Evolutionary conservation across 78 protist genomes (phyloP).

Genomic region (Anaeramoeba flamelloides): DNA sequence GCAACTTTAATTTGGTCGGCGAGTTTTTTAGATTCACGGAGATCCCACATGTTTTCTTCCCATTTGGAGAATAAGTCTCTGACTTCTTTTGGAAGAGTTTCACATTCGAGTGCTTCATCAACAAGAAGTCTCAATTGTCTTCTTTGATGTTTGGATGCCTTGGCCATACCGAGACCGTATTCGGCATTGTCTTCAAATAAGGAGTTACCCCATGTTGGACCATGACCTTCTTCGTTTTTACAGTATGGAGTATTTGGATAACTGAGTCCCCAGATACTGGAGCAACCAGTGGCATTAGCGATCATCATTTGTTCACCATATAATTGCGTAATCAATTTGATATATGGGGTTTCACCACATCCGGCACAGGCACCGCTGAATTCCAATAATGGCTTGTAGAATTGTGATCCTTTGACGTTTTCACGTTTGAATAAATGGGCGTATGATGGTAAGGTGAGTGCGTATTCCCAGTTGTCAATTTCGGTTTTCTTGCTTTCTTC

Average conservation of each 20-base stretch:
- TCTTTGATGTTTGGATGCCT: constrained; percentile 8
- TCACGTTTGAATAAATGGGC: constrained; percentile 17
- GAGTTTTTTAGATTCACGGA: no score
- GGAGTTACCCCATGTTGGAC: constrained; percentile 60
- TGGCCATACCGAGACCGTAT: constrained; percentile 40
- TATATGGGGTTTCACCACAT: constrained; percentile 49
- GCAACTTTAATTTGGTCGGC: no score
- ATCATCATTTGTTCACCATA: constrained; percentile 41
- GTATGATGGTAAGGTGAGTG: constrained; percentile 11
- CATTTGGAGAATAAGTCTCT: no score
- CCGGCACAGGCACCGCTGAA: constrained; percentile 53
- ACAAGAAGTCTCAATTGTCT: no score
- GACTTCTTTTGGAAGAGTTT: no score
- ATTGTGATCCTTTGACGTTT: constrained; percentile 33
- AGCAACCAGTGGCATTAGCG: constrained; percentile 61
- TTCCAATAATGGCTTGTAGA: constrained; percentile 39
- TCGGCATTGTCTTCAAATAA: constrained; percentile 58
- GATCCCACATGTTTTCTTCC: no score
- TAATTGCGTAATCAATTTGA: constrained; percentile 39
- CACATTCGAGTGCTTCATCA: no score
- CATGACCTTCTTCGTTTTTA: constrained; percentile 37
- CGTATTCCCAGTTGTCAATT: no score
- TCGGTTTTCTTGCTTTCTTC: no score
- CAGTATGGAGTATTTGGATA: constrained; percentile 30
- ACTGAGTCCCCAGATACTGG: constrained; percentile 42